Base-by-base conservation (phyloP, 2,329 filamentous ascomycete genomes). In the Calonectria hongkongensis region DNA sequence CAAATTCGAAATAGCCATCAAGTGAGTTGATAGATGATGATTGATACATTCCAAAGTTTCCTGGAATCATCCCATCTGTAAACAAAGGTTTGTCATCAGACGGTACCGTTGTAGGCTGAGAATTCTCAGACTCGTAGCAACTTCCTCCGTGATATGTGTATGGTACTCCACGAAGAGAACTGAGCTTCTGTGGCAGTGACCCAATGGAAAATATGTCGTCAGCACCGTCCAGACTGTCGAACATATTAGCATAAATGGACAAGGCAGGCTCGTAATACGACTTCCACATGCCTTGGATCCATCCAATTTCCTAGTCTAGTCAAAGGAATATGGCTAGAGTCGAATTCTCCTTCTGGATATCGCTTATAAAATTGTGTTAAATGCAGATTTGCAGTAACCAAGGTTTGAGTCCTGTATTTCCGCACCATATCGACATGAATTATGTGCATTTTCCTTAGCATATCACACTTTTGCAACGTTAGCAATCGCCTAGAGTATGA, bases 321-420 rank as follows among this genome's bases (percentile, higher is more conserved):
- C 28, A 74, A 71, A 12, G 73, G 73, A 18, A 74, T 62, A 18
- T 74, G 73, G 5, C 70, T 70, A 28, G 64, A 68, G 18, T 74
- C 67, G 16, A 74, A 73, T 33, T 66, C 43, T 2, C 64, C 73
- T 21, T 73, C 58, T 4, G 73, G 73, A 27, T 74, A 74, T 13
- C 73, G 48, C 30, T 73, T 73, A 16, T 74, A 71, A 43, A 74
- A 74, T 12, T 74, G 73, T 6, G 70, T 73, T 47, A 74, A 43
- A 50, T 73, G 66, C 28, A 74, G 3, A 27, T 74, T 71, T 3
- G 73, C 68, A 16, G 73, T 73, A 5, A 68, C 45, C 7, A 74
- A 43, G 5, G 70, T 74, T 4, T 66, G 70, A 47, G 70, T 66
- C 16, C 56, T 45, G 39, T 74, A 74, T 18, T 68, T 69, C 16